Evolutionary conservation across 345 rosid species (phyloP).

Genomic region (Salix koriyanagi): DNA sequence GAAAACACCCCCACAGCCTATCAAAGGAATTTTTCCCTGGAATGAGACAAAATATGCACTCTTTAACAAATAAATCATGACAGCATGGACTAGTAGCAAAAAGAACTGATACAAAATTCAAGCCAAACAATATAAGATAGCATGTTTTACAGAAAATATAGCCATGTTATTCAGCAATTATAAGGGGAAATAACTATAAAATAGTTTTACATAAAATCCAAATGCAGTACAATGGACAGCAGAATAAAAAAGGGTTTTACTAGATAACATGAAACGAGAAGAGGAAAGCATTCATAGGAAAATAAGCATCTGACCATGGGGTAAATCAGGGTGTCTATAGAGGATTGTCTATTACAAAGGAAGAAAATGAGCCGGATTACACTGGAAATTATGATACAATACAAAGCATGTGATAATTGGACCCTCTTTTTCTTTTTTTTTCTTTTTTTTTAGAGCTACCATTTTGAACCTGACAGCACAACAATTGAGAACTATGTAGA

Average conservation of each 20-base stretch:
- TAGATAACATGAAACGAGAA: neutral
- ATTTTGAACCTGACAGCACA: neutral
- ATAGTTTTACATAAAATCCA: neutral
- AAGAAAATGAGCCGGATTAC: neutral
- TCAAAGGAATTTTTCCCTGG: constrained; percentile 90
- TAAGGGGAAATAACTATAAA: neutral
- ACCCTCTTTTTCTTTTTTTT: too few relatives aligned
- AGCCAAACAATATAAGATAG: neutral
- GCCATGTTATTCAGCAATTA: neutral
- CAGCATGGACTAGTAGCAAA: neutral
- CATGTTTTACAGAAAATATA: neutral
- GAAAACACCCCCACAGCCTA: constrained; percentile 91
- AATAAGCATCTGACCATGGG: neutral
- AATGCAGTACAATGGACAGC: neutral
- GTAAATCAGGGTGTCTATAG: neutral
- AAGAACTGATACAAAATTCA: neutral
- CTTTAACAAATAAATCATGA: neutral
- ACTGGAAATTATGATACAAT: neutral
- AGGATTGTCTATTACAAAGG: neutral
- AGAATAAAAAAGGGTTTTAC: neutral
- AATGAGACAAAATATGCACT: constrained; percentile 3
- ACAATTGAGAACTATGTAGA: neutral
- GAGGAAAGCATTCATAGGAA: neutral
- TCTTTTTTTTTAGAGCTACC: neutral
- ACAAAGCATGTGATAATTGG: neutral